Evolutionary conservation across 768 basidiomycete genomes (phyloP), one percentile per base, ranked within the genome.

Genomic region (Termitomyces sp.): DNA sequence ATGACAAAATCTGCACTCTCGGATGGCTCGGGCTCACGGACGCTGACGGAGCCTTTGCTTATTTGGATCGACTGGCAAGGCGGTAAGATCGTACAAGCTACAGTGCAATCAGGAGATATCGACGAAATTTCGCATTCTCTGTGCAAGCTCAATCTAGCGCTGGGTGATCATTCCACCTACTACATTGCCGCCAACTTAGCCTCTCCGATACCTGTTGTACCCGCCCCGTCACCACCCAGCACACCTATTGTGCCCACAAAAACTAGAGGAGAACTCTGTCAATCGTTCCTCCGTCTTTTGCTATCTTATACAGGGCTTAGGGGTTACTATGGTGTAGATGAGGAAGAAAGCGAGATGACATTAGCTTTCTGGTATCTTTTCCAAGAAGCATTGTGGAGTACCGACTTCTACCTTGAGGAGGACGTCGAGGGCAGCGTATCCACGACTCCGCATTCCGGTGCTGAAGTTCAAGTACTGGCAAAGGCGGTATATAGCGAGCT

Each of bases 311-410:
- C n/a, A n/a, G n/a, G n/a, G n/a, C n/a, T n/a, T n/a, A 83, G 86
- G 0, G 92, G 92, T 0, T 84, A 83, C 59, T 92, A 87, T 65
- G 90, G 89, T 1, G 80, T 82, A 0, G 93, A 95, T 48, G 94
- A 95, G 68, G 89, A 92, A 50, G 87, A 90, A 66, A 94, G 90
- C 64, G 92, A 95, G 70, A 80, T 88, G 77, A 89, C 89, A 2
- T 79, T 96, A 2, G 84, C 84, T 1, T 95, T 95, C 64, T 96
- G 95, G 89, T 95, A 92, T 61, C 74, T 92, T 40, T 81, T 96
- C 57, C 94, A 96, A 70, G 94, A 98, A 67, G 84, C 91, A 1
- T 69, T 93, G 26, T 93, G 90, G 90, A 79, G 74, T 36, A 78
- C 78, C 14, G 85, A 88, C 53, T 85, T 77, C 57, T 81, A 81